Percentiles rank a stretch among this genome's conserved stretches.
Evolutionary conservation across 108 stramenopile genomes (phyloP).

Genomic region (Discostella pseudostelligera): DNA sequence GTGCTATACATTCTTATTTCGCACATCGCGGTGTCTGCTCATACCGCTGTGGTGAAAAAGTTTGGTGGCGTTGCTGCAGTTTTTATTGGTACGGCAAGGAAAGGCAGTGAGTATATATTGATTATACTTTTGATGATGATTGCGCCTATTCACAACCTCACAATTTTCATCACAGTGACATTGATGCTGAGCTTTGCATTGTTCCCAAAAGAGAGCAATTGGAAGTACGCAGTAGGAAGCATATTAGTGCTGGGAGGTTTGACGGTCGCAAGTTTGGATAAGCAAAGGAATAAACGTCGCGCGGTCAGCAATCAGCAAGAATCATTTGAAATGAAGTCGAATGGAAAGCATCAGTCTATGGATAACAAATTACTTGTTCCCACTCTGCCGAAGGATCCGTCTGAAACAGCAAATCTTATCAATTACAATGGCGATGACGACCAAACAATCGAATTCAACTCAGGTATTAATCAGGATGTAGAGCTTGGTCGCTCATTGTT

Average conservation of each 20-base stretch:
- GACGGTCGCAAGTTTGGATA: slow-evolving; percentile 62
- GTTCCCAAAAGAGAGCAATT: slow-evolving; percentile 90
- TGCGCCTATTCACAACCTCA: neutral
- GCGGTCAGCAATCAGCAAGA: slow-evolving; percentile 8
- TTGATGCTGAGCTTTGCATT: slow-evolving; percentile 75
- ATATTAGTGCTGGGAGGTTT: slow-evolving; percentile 90
- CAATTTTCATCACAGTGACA: slow-evolving; percentile 52
- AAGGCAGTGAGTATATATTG: slow-evolving; percentile 63
- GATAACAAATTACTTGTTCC: slow-evolving; percentile 10
- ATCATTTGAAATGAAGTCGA: neutral
- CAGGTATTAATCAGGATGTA: slow-evolving; percentile 8
- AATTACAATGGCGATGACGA: slow-evolving; percentile 5
- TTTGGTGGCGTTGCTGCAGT: slow-evolving; percentile 95
- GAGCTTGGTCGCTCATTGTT: neutral
- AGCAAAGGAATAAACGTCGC: slow-evolving; percentile 53
- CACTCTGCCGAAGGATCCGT: slow-evolving; percentile 1
- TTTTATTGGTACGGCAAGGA: slow-evolving; percentile 87
- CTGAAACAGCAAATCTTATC: slow-evolving; percentile 2
- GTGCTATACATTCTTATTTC: slow-evolving; percentile 83
- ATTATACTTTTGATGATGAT: too few relatives aligned
- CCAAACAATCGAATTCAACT: slow-evolving; percentile 9
- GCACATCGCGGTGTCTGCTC: slow-evolving; percentile 89
- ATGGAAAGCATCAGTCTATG: neutral
- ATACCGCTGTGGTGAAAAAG: slow-evolving; percentile 89
- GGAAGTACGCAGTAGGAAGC: slow-evolving; percentile 86